Conservation (phyloP, 306 rosid species). For the Albizia julibrissin region DNA sequence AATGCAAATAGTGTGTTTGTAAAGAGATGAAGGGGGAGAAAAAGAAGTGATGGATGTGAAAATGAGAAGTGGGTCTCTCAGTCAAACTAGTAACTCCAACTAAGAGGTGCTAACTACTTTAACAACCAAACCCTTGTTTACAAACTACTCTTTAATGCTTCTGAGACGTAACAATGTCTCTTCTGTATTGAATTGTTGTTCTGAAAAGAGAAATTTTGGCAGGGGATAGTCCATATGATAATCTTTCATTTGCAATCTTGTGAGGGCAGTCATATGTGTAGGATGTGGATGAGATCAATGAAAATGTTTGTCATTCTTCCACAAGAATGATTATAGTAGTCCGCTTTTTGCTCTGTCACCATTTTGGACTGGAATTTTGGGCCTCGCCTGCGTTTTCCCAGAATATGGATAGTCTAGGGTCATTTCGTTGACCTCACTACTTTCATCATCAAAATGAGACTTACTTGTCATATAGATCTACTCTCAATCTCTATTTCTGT, state of each 20-base stretch:
- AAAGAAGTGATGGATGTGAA: background rate
- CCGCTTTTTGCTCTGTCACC: background rate
- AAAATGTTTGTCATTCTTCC: background rate
- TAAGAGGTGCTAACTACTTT: background rate
- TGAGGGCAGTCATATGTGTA: background rate
- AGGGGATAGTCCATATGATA: background rate
- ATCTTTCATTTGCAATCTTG: background rate
- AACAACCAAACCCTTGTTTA: background rate
- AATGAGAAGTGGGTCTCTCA: background rate
- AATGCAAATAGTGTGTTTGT: background rate
- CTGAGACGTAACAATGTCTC: background rate
- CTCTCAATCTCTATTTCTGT: background rate
- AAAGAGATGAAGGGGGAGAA: background rate
- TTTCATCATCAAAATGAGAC: no score
- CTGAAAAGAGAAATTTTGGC: background rate
- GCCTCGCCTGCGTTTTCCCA: background rate
- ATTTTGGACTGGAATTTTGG: background rate
- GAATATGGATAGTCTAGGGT: background rate
- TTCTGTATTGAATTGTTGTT: conserved; percentile 16
- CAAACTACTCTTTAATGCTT: background rate
- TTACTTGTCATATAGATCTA: background rate
- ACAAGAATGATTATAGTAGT: background rate
- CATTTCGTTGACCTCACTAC: background rate
- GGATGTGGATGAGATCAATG: background rate
- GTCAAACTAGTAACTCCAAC: background rate